Evolutionary conservation across 2,329 filamentous ascomycete genomes (phyloP).

Genomic region (Microascus cirrosus): DNA sequence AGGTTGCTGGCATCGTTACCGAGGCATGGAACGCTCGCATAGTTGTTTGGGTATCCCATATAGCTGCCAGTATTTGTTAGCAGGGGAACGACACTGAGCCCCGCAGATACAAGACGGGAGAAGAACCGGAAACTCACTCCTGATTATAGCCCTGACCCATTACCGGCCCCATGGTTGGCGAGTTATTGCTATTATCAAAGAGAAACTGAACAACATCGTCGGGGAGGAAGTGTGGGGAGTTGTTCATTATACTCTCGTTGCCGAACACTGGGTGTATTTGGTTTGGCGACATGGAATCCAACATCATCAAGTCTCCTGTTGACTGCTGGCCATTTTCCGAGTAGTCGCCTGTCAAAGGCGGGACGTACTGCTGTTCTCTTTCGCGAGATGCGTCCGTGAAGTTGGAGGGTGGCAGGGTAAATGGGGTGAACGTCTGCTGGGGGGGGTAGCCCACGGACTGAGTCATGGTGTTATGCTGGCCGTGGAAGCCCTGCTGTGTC

Average conservation of each 20-base stretch:
- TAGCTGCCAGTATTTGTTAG: slow-evolving; percentile 26
- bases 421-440: slow-evolving; percentile 51
- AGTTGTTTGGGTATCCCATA: slow-evolving; percentile 37
- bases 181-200: slow-evolving; percentile 41
- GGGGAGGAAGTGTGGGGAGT: slow-evolving; percentile 75
- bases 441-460: slow-evolving; percentile 41
- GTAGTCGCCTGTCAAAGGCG: slow-evolving; percentile 30
- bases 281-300: slow-evolving; percentile 51
- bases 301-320: slow-evolving; percentile 42
- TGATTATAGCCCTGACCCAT: slow-evolving; percentile 1
- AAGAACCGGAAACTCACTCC: not conserved
- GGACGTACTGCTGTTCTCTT: slow-evolving; percentile 21
- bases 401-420: slow-evolving; percentile 51
- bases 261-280: slow-evolving; percentile 81
- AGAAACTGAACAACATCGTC: slow-evolving; percentile 81
- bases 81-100: not conserved
- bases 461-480: slow-evolving; percentile 30
- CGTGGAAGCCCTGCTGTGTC: slow-evolving; percentile 35
- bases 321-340: slow-evolving; percentile 31
- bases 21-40: slow-evolving; percentile 11
- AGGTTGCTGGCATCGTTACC: slow-evolving; percentile 16
- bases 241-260: slow-evolving; percentile 63
- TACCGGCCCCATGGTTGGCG: not conserved
- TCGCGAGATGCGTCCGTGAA: slow-evolving; percentile 32
- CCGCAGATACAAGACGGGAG: not conserved